phyloP scores from a whole-genome alignment of 352 stramenopile species.

The Phytophthora cactorum region DNA sequence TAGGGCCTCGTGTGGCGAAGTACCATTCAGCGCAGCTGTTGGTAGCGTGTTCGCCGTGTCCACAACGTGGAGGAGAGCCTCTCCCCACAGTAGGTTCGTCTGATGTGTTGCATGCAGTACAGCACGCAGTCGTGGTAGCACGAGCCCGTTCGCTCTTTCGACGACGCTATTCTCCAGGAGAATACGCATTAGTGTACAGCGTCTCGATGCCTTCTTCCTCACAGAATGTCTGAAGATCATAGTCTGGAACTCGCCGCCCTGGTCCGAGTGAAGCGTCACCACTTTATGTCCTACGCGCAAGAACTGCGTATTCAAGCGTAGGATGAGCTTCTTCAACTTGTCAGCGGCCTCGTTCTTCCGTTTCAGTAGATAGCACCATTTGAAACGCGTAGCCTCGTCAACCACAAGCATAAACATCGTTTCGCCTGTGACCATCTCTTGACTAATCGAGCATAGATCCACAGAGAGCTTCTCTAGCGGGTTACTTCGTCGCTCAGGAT shows the following conservation, averaged over 20 bases:
- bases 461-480: background rate
- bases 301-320: slow-evolving; percentile 15
- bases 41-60: slow-evolving; percentile 19
- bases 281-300: background rate
- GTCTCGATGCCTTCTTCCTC: slow-evolving; percentile 6
- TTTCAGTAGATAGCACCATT: slow-evolving; percentile 19
- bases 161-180: slow-evolving; percentile 25
- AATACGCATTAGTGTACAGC: slow-evolving; percentile 25
- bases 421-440: slow-evolving; percentile 5
- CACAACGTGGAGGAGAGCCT: slow-evolving; percentile 14
- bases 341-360: slow-evolving; percentile 7
- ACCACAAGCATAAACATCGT: slow-evolving; percentile 26
- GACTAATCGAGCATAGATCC: slow-evolving; percentile 10
- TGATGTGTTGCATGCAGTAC: slow-evolving; percentile 18
- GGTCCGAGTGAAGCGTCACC: slow-evolving; percentile 15
- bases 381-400: slow-evolving; percentile 27
- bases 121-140: slow-evolving; percentile 13
- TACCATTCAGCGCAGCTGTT: slow-evolving; percentile 1
- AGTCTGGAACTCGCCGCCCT: slow-evolving; percentile 27
- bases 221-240: slow-evolving; percentile 9
- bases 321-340: slow-evolving; percentile 4
- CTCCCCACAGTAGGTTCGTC: slow-evolving; percentile 23
- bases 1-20: slow-evolving; percentile 18
- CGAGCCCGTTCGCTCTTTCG: slow-evolving; percentile 7
- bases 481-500: background rate